A percentile compares a stretch with the other conserved stretches of the same genome.
These are phyloP conservation scores for Epicoccum sorghinum DNA, from an alignment of 2,329 filamentous ascomycete species.

Conservation along the genomic window DNA sequence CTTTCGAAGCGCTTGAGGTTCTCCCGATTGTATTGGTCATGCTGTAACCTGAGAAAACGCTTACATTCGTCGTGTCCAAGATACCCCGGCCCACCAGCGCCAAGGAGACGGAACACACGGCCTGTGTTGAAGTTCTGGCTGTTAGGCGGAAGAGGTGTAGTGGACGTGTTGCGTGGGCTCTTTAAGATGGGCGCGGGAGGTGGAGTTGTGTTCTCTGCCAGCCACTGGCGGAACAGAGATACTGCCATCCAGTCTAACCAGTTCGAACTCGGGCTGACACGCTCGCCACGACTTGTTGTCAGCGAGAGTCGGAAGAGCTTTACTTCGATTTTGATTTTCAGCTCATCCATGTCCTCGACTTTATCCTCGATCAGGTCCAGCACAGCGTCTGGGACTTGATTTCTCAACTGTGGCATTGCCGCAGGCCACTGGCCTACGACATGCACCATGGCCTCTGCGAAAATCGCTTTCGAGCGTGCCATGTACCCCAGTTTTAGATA, in stretches of 20 bases:
- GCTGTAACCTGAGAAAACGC: constrained; percentile 81
- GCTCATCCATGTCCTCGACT: constrained; percentile 86
- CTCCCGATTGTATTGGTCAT: constrained; percentile 85
- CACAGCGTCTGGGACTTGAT: constrained; percentile 73
- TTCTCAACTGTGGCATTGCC: constrained; percentile 75
- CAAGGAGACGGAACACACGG: constrained; percentile 78
- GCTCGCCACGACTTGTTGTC: constrained; percentile 78
- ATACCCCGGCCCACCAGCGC: constrained; percentile 68
- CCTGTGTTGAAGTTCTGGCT: constrained; percentile 63
- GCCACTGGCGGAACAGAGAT: constrained; percentile 88
- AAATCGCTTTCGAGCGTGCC: constrained; percentile 77
- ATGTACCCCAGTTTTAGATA: constrained; percentile 91
- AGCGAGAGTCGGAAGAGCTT: constrained; percentile 82
- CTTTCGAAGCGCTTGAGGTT: constrained; percentile 84
- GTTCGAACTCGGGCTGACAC: constrained; percentile 77
- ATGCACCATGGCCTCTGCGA: constrained; percentile 82
- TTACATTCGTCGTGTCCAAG: constrained; percentile 88
- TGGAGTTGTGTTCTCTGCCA: constrained; percentile 86
- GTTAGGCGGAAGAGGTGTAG: constrained; percentile 19
- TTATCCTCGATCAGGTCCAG: constrained; percentile 94
- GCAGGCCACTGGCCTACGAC: constrained; percentile 93
- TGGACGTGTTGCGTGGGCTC: constrained; percentile 34
- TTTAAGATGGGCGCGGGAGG: constrained; percentile 62
- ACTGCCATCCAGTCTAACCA: constrained; percentile 92
- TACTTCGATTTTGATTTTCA: constrained; percentile 78